Evolutionary conservation across 495 filamentous ascomycete species (phyloP), one percentile per base, ranked within the genome.

Genomic region (Apiosordaria backusii): DNA sequence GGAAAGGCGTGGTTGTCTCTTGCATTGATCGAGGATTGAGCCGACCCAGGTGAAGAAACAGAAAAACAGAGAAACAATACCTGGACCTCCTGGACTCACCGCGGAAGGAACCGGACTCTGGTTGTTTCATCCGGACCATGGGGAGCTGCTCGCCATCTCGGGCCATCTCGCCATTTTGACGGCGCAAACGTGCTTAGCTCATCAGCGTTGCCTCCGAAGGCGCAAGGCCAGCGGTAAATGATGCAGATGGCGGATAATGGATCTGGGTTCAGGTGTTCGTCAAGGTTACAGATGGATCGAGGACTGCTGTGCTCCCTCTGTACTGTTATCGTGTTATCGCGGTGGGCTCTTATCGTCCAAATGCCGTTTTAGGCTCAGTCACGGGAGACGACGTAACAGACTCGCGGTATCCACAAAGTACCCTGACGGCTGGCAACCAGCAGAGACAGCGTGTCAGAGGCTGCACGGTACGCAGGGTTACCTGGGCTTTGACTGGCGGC

Each of bases 141-240:
- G 16, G 6, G 40, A 50, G 40, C 40, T 7, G 40, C 6, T 50
- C 40, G 40, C 6, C 7, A 16, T 50, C 16, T 50, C 40, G 16
- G 50, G 52, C 10, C 52, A 19, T 55, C 18, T 45, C 22, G 55
- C 16, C 24, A 53, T 19, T 21, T 25, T 45, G 35, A 45, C 6
- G 35, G 35, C 35, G 35, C 5, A 45, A 15, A 13, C 5, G 6
- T 45, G 60, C 61, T 63, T 63, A 67, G 62, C 65, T 63, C 61
- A 61, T 4, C 50, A 26, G 35, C 9, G 7, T 61, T 16, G 66
- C 66, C 66, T 63, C 66, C 62, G 57, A 67, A 67, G 57, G 10
- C 22, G 18, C 3, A 65, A 70, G 68, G 63, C 21, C 4, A 16
- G 66, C 57, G 23, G 63, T 61, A 57, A 53, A 70, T 70, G 68